Base-by-base conservation (phyloP, 495 filamentous ascomycete genomes). In the Cairneyella variabilis region DNA sequence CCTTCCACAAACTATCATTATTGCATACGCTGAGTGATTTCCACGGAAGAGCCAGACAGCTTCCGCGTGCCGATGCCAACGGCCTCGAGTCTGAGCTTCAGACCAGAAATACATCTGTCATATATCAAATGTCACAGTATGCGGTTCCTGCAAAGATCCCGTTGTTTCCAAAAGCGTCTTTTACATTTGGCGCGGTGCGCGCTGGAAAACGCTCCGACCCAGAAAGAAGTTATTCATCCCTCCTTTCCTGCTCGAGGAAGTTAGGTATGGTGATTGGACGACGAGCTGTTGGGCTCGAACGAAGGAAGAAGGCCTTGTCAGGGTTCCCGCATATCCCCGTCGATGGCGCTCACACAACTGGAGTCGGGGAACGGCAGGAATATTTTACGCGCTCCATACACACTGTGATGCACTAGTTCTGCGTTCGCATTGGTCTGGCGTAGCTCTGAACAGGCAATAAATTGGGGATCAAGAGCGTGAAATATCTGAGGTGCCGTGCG, bases 201-300 rank as follows among this genome's bases (percentile, higher is more conserved):
- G 47, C 44, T 49, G 28, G 3, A 16, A 52, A 45, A 45, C 42
- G 34, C 34, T 54, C 36, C 27, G 41, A 36, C 26, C 38, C 3
- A 3, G 20, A 55, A 37, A 37, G 34, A 43, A 42, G 20, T 51
- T 44, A n/a, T n/a, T n/a, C n/a, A n/a, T n/a, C n/a, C n/a, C n/a
- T n/a, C n/a, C 32, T 18, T 44, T 44, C 22, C 40, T 48, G 42
- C 42, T 34, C 16, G 30, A 18, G 36, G n/a, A 6, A 20, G 10
- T n/a, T 17, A 22, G 22, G 50, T 27, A 27, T n/a, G 4, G 2
- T 22, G 25, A 57, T 57, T 57, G 55, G 55, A 57, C 55, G 55
- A 57, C 55, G 49, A 53, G 32, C 37, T 41, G 42, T 30, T 53
- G 55, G 55, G 55, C 43, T 52, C 48, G 28, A 32, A n/a, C n/a